Evolutionary conservation across 352 stramenopile genomes (phyloP), one percentile per base, ranked within the genome.

Genomic region (Globisporangium abappressorium): DNA sequence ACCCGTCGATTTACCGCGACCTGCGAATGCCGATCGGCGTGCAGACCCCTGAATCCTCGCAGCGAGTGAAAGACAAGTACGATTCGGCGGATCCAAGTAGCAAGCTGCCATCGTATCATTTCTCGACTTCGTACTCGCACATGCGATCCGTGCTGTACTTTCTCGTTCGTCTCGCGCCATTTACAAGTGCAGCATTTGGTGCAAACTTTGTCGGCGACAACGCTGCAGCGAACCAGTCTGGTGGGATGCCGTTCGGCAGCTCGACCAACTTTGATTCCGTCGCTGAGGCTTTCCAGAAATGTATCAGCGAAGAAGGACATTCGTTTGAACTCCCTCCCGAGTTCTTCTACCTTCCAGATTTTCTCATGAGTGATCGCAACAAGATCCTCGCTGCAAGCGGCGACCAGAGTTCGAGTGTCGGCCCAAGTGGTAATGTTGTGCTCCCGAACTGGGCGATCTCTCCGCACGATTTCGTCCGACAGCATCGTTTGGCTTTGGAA

Each of bases 371-470:
- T 63, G 72, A 80, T 64, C 80, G 79, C 11, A 92, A 90, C 70
- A 92, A 90, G 54, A 85, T 80, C 3, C 58, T 91, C 9, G 70
- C 76, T 43, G 73, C 84, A 24, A 81, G 77, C 54, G 70, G 82
- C 33, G 71, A 80, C 36, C 62, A 79, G n/a, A 84, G 64, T 57
- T 62, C 61, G 30, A 75, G 74, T 18, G 62, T 71, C 11, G 69
- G 70, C 4, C 70, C 99, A 24, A 82, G 92, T 33, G 79, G 75
- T 14, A 70, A 98, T 66, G 95, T 99, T 12, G 80, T 74, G 36
- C 81, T 99, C 54, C 98, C 98, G 24, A 92, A 89, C 26, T 99
- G 98, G 98, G 97, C 97, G 9, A 91, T 94, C 6, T 97, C 94
- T 28, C 70, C 95, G 12, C 92, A 98, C 66, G 87, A 98, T 57